Conservation (phyloP, 306 rosid species). For the Vigna reflexopilosa region DNA sequence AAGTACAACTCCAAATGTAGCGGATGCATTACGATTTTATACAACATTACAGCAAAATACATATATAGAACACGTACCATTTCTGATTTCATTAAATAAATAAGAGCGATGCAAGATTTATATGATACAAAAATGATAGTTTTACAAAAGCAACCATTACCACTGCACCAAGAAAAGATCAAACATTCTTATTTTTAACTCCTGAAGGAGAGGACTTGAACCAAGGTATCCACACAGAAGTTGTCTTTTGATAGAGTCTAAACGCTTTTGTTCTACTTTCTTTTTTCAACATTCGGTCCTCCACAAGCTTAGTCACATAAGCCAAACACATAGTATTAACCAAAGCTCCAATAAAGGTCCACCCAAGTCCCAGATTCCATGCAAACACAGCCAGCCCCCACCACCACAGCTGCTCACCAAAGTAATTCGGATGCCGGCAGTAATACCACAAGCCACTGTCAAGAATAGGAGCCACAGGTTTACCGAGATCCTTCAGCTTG, state of each 20-base stretch:
- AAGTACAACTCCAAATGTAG: slow-evolving; percentile 27
- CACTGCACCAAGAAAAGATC: slow-evolving; percentile 39
- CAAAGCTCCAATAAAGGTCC: slow-evolving; percentile 75
- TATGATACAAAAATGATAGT: slow-evolving; percentile 40
- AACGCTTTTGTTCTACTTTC: slow-evolving; percentile 78
- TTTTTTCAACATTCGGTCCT: slow-evolving; percentile 77
- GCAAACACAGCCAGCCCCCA: slow-evolving; percentile 83
- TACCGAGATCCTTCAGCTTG: slow-evolving; percentile 63
- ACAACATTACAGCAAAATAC: slow-evolving; percentile 46
- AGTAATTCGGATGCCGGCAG: slow-evolving; percentile 86
- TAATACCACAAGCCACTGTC: slow-evolving; percentile 84
- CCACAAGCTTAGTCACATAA: slow-evolving; percentile 87
- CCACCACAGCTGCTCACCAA: slow-evolving; percentile 97
- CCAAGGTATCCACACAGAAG: slow-evolving; percentile 94
- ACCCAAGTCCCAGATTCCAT: slow-evolving; percentile 75
- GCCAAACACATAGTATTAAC: slow-evolving; percentile 77
- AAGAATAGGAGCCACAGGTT: slow-evolving; percentile 59
- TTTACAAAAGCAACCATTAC: slow-evolving; percentile 40
- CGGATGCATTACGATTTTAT: slow-evolving; percentile 38
- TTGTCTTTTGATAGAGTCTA: slow-evolving; percentile 80
- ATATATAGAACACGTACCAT: slow-evolving; percentile 40
- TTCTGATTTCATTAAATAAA: slow-evolving; percentile 43
- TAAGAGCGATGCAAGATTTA: slow-evolving; percentile 28
- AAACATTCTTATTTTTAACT: slow-evolving; percentile 68
- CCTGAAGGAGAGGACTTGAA: slow-evolving; percentile 58